Percentiles rank a stretch among this genome's conserved stretches.
Evolutionary conservation across 352 stramenopile genomes (phyloP).

Genomic region (Phytopythium chamaehyphon): DNA sequence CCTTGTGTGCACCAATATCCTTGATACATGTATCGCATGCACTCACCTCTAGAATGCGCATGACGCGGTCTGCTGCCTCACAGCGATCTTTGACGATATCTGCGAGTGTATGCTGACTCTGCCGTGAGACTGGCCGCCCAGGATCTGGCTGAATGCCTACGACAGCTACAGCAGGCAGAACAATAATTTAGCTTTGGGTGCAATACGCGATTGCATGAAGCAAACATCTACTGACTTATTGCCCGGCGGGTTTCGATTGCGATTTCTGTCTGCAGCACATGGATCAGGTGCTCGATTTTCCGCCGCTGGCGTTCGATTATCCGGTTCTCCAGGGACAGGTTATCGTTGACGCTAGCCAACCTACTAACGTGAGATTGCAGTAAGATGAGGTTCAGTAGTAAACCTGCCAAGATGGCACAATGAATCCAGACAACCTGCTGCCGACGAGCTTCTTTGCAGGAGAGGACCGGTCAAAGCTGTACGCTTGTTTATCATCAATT

Average conservation of each 20-base stretch:
- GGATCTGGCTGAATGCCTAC: constrained; percentile 19
- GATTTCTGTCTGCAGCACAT: constrained; percentile 58
- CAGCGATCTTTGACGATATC: constrained; percentile 52
- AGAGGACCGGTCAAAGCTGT: constrained; percentile 37
- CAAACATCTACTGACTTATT: constrained; percentile 42
- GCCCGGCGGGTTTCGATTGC: constrained; percentile 49
- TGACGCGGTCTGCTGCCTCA: constrained; percentile 65
- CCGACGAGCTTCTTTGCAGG: constrained; percentile 4
- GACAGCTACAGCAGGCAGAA: constrained; percentile 8
- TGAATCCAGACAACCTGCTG: constrained; percentile 4
- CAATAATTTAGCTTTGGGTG: too few relatives aligned
- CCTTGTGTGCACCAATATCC: neutral
- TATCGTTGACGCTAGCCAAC: neutral
- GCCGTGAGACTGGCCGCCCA: constrained; percentile 19
- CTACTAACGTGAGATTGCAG: neutral
- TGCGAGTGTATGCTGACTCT: constrained; percentile 31
- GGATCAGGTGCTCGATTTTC: constrained; percentile 53
- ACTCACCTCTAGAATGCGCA: constrained; percentile 79
- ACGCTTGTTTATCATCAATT: constrained; percentile 31
- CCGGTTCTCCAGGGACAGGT: constrained; percentile 8
- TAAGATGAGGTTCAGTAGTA: neutral
- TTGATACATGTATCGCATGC: neutral
- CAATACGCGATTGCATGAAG: neutral
- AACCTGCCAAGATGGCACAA: neutral
- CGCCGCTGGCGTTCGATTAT: constrained; percentile 47